A percentile compares a stretch with the other conserved stretches of the same genome.
Conservation (phyloP, 495 filamentous ascomycete species). For the Aspergillus incahuasiensis region DNA sequence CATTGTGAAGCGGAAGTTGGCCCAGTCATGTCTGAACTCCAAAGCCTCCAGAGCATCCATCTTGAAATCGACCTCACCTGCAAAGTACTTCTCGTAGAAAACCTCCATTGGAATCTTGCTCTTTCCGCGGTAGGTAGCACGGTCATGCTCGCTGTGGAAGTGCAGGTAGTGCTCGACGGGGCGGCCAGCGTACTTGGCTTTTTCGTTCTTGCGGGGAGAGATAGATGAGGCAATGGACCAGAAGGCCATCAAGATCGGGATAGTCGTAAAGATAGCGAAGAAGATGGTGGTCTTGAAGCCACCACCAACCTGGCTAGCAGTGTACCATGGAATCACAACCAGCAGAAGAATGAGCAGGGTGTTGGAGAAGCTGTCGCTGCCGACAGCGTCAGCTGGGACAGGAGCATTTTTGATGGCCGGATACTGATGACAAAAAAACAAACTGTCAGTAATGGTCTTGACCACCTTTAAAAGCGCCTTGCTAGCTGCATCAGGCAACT, state of each 20-base stretch:
- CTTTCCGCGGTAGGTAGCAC: slow-evolving; percentile 52
- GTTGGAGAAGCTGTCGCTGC: slow-evolving; percentile 56
- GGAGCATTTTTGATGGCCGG: slow-evolving; percentile 61
- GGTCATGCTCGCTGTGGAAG: slow-evolving; percentile 57
- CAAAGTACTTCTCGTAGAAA: slow-evolving; percentile 66
- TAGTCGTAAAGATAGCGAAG: slow-evolving; percentile 49
- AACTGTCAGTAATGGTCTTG: background rate
- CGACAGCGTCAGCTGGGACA: slow-evolving; percentile 54
- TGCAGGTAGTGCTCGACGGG: slow-evolving; percentile 60
- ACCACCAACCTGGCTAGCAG: slow-evolving; percentile 49
- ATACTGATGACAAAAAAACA: slow-evolving; percentile 35
- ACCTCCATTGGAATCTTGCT: slow-evolving; percentile 63
- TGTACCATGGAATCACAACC: slow-evolving; percentile 45
- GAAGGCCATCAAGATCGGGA: slow-evolving; percentile 55
- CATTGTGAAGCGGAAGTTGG: slow-evolving; percentile 63
- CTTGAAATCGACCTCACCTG: slow-evolving; percentile 60
- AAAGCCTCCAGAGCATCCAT: slow-evolving; percentile 56
- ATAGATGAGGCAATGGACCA: slow-evolving; percentile 54
- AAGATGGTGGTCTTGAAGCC: slow-evolving; percentile 54
- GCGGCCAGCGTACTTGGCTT: slow-evolving; percentile 55
- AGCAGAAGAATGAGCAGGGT: slow-evolving; percentile 48
- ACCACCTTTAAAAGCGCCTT: background rate
- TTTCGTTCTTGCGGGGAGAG: slow-evolving; percentile 59
- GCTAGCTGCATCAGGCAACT: background rate
- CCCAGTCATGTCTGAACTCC: slow-evolving; percentile 67